A percentile compares a stretch with the other conserved stretches of the same genome.
Conservation (phyloP, 805 yeast genomes). For the Kregervanrija delftensis region DNA sequence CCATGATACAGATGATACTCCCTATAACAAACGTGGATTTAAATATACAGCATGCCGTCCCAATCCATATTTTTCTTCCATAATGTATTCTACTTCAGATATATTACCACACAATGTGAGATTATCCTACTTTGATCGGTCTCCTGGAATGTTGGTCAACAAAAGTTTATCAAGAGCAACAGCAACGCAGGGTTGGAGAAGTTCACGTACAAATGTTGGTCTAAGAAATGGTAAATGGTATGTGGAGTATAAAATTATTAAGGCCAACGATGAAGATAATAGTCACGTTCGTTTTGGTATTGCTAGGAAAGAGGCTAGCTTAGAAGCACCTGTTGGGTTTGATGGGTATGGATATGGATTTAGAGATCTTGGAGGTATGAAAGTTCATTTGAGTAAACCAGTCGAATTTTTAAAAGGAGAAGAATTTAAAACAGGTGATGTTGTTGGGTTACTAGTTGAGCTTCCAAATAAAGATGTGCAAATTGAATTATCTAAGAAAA, state of each 20-base stretch:
- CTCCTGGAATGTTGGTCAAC: constrained; percentile 45
- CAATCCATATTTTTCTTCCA: constrained; percentile 47
- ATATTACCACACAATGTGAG: constrained; percentile 57
- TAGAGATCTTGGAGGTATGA: constrained; percentile 71
- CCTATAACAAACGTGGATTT: constrained; percentile 73
- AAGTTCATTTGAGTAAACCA: constrained; percentile 70
- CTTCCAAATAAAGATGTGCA: constrained; percentile 54
- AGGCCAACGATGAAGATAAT: constrained; percentile 19
- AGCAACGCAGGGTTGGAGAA: constrained; percentile 71
- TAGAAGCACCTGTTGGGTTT: constrained; percentile 94
- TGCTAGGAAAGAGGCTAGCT: constrained; percentile 75
- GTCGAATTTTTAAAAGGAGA: constrained; percentile 41
- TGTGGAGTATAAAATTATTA: constrained; percentile 61
- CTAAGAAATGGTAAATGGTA: constrained; percentile 75
- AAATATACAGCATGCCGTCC: constrained; percentile 77
- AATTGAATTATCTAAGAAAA: constrained; percentile 31
- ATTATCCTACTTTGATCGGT: constrained; percentile 61
- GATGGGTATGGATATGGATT: constrained; percentile 93
- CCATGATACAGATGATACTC: constrained; percentile 57
- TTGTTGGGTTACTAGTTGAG: constrained; percentile 67
- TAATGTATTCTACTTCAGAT: constrained; percentile 67
- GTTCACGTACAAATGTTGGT: constrained; percentile 66
- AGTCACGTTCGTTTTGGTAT: constrained; percentile 72
- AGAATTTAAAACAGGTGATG: constrained; percentile 64
- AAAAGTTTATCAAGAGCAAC: constrained; percentile 40